phyloP scores from a whole-genome alignment of 768 basidiomycete genomes.

The Sutorius australiensis region DNA sequence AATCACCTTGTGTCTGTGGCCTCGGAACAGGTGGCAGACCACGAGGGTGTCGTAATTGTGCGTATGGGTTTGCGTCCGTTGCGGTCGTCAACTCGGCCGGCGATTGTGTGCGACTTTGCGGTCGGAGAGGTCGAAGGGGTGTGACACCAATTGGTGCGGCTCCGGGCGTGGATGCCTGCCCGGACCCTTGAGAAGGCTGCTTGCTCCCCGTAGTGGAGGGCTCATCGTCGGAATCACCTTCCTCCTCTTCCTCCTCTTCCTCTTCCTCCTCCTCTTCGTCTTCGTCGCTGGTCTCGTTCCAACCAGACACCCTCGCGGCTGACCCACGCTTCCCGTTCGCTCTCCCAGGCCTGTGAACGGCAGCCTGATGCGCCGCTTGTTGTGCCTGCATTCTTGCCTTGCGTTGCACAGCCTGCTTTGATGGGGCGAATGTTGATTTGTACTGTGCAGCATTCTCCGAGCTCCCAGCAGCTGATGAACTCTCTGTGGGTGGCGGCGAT shows the following conservation, averaged over 20 bases:
- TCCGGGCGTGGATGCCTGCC: conserved; percentile 16
- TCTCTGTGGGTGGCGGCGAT: conserved; percentile 37
- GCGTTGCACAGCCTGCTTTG: conserved; percentile 78
- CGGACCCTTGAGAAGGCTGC: conserved; percentile 25
- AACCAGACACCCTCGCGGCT: conserved; percentile 41
- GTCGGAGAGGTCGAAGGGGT: conserved; percentile 26
- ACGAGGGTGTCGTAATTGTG: conserved; percentile 55
- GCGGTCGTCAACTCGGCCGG: conserved; percentile 28
- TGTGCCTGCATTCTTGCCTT: conserved; percentile 82
- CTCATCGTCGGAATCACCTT: conserved; percentile 58
- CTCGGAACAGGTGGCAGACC: conserved; percentile 64
- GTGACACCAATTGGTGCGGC: conserved; percentile 19
- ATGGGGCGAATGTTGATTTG: conserved; percentile 86
- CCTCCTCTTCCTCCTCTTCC: conserved; percentile 71
- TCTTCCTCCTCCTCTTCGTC: conserved; percentile 77
- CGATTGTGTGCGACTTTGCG: conserved; percentile 30
- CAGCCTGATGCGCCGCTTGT: conserved; percentile 77
- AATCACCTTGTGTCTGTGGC: conserved; percentile 43
- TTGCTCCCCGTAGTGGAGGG: conserved; percentile 35
- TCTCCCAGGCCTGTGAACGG: conserved; percentile 70
- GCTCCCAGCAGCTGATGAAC: conserved; percentile 12
- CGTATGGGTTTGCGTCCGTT: conserved; percentile 36
- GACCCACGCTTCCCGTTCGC: conserved; percentile 38
- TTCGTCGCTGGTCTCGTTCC: conserved; percentile 75
- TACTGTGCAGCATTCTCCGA: conserved; percentile 41